These are phyloP conservation scores for Cryptococcus wingfieldii DNA, from an alignment of 1,284 basidiomycete species.

Conservation along the genomic window DNA sequence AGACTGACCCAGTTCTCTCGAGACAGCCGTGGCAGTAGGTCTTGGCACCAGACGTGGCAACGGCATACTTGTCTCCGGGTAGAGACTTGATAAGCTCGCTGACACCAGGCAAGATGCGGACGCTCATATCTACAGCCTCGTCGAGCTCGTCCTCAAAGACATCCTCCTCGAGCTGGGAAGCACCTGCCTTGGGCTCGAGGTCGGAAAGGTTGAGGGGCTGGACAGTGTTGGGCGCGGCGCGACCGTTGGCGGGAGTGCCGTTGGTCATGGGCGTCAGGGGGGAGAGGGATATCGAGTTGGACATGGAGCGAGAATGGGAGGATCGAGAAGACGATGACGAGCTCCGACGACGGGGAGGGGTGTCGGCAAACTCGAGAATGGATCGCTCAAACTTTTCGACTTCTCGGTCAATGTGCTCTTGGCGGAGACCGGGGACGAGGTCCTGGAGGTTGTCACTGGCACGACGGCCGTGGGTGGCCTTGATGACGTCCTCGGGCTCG, in stretches of 20 bases:
- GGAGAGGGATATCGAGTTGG: constrained; percentile 1
- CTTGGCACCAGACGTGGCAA: constrained; percentile 71
- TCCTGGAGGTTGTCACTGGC: constrained; percentile 62
- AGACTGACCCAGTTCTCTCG: constrained; percentile 16
- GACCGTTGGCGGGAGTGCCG: constrained; percentile 41
- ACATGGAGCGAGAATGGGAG: constrained; percentile 1
- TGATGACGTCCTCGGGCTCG: constrained; percentile 61
- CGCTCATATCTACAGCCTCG: constrained; percentile 60
- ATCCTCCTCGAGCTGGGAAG: constrained; percentile 24
- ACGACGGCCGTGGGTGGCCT: constrained; percentile 70
- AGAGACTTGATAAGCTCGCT: constrained; percentile 63
- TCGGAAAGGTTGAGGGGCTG: constrained; percentile 4
- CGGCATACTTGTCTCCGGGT: constrained; percentile 64
- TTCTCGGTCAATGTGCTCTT: constrained; percentile 63
- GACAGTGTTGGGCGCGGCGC: constrained; percentile 4
- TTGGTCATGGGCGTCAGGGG: constrained; percentile 22
- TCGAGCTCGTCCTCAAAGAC: constrained; percentile 54
- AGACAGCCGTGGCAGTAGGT: constrained; percentile 53
- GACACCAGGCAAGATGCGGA: constrained; percentile 70
- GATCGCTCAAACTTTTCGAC: constrained; percentile 55
- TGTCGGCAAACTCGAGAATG: constrained; percentile 69
- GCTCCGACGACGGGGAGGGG: constrained; percentile 53
- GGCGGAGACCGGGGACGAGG: constrained; percentile 58
- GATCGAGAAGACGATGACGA: constrained; percentile 23
- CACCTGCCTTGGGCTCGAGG: constrained; percentile 5